phyloP scores from a whole-genome alignment of 2,329 filamentous ascomycete species.

The Zasmidium angulare region DNA sequence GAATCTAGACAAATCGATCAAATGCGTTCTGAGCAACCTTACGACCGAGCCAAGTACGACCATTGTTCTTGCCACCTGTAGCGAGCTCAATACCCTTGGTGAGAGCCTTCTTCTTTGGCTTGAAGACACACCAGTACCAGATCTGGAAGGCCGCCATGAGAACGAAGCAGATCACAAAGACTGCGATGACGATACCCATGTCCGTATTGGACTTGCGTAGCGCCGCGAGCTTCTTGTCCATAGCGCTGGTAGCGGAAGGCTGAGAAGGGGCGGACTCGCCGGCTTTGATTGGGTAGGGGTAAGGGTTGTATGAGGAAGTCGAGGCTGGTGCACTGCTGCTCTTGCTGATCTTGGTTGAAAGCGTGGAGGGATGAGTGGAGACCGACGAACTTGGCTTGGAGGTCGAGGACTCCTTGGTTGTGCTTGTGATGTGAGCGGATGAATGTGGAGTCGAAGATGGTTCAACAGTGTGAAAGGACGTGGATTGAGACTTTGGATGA shows the following conservation, averaged over 20 bases:
- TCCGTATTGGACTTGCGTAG: background rate
- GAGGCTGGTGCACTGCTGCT: background rate
- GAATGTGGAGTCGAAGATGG: background rate
- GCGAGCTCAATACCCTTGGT: background rate
- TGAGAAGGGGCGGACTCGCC: background rate
- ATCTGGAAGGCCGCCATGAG: background rate
- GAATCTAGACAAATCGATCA: background rate
- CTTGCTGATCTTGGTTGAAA: background rate
- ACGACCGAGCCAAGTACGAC: background rate
- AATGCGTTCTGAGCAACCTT: background rate
- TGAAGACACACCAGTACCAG: background rate
- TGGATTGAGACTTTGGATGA: background rate
- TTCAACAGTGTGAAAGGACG: background rate
- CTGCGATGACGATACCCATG: background rate
- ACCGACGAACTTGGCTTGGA: background rate
- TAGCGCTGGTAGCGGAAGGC: background rate
- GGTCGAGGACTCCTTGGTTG: background rate
- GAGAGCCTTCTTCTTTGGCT: background rate
- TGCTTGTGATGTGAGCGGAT: background rate
- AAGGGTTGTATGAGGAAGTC: background rate
- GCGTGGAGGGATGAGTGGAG: background rate
- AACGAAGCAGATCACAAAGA: background rate
- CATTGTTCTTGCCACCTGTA: background rate
- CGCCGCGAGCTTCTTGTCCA: background rate
- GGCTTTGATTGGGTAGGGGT: background rate